Percentiles rank a stretch among this genome's conserved stretches.
Conservation (phyloP, 1,284 basidiomycete genomes). For the Leccinum subfulvum region DNA sequence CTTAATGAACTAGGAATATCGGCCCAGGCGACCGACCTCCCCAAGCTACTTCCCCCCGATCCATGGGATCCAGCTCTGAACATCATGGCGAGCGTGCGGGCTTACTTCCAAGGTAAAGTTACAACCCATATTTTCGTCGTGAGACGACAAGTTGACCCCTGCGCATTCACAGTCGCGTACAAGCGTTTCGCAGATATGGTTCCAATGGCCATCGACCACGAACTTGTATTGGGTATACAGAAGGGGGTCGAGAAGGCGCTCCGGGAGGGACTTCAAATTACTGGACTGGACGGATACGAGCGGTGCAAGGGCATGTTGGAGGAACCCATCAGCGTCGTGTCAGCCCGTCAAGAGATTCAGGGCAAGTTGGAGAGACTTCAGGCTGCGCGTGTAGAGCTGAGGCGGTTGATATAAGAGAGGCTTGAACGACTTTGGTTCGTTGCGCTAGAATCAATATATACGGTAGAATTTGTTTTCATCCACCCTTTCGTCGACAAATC, state of each 20-base stretch:
- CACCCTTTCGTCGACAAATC: background rate
- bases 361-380: conserved; percentile 55
- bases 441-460: background rate
- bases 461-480: background rate
- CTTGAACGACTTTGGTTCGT: background rate
- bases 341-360: conserved; percentile 46
- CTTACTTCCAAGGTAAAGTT: conserved; percentile 65
- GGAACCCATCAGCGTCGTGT: conserved; percentile 49
- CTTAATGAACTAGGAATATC: conserved; percentile 47
- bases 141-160: background rate
- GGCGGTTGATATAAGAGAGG: conserved; percentile 16
- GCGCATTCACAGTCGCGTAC: conserved; percentile 51
- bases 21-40: conserved; percentile 43
- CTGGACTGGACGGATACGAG: conserved; percentile 21
- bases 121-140: background rate
- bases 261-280: conserved; percentile 43
- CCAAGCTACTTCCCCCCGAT: conserved; percentile 57
- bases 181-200: conserved; percentile 67
- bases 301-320: conserved; percentile 53
- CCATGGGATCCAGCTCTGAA: conserved; percentile 52
- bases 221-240: conserved; percentile 48
- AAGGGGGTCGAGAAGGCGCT: conserved; percentile 47
- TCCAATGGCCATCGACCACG: conserved; percentile 61
- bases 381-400: conserved; percentile 49
- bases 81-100: conserved; percentile 71